Percentiles rank a stretch among this genome's conserved stretches.
phyloP scores from a whole-genome alignment of 352 stramenopile species.

The Pythium utonaiense region DNA sequence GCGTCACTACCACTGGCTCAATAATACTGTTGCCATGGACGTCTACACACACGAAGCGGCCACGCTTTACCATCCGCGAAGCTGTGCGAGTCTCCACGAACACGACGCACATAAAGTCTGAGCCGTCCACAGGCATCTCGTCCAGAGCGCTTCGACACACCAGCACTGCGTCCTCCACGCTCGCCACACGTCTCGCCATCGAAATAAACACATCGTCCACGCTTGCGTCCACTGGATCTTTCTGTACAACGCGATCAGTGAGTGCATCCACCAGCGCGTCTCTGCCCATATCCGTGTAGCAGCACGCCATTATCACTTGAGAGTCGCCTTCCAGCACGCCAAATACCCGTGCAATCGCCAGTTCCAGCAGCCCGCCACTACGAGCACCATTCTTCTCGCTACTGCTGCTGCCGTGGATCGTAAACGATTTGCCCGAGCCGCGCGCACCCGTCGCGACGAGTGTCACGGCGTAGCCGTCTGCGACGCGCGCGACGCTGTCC shows the following conservation, averaged over 20 bases:
- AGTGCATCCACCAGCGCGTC: conserved; percentile 11
- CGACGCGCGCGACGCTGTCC: conserved; percentile 20
- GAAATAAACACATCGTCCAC: conserved; percentile 21
- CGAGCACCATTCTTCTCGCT: conserved; percentile 10
- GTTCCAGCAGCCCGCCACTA: conserved; percentile 17
- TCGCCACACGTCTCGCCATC: conserved; percentile 27
- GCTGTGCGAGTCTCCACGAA: conserved; percentile 37
- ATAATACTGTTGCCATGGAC: conserved; percentile 47
- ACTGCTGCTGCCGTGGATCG: conserved; percentile 37
- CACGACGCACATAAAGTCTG: conserved; percentile 42
- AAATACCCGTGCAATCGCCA: conserved; percentile 20
- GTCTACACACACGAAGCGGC: conserved; percentile 44
- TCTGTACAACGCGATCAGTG: not conserved
- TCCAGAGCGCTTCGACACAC: conserved; percentile 28
- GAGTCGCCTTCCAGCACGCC: conserved; percentile 4
- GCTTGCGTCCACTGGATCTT: not conserved
- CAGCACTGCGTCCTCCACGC: conserved; percentile 29
- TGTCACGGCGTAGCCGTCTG: conserved; percentile 33
- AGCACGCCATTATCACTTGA: conserved; percentile 12
- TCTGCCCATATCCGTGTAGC: conserved; percentile 7
- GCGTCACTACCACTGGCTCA: conserved; percentile 24
- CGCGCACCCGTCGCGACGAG: conserved; percentile 45
- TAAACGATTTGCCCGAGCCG: conserved; percentile 53
- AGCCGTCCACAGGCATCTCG: not conserved
- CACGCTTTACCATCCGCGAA: conserved; percentile 23